Evolutionary conservation across 192 early-diverging fungal species (phyloP).

Genomic region (Coemansia sp.): DNA sequence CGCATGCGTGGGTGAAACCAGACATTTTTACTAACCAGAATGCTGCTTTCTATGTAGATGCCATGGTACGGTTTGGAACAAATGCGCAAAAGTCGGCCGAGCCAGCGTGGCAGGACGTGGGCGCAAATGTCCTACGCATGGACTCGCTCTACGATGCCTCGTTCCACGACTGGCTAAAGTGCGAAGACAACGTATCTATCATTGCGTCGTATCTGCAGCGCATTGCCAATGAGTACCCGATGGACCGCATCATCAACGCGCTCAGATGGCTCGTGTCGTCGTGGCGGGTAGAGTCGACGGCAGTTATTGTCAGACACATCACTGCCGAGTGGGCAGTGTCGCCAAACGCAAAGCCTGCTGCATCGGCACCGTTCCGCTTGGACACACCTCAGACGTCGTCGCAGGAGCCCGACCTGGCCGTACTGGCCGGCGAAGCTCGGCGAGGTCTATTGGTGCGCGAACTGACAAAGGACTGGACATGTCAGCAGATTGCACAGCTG

Average conservation of each 20-base stretch:
- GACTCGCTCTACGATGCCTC: constrained; percentile 74
- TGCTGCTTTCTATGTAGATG: constrained; percentile 29
- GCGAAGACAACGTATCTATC: constrained; percentile 71
- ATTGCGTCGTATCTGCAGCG: constrained; percentile 70
- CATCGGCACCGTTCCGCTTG: constrained; percentile 25
- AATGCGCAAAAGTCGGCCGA: constrained; percentile 52
- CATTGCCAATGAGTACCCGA: constrained; percentile 72
- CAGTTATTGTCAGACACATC: constrained; percentile 66
- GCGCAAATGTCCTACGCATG: constrained; percentile 71
- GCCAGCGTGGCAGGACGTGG: constrained; percentile 69
- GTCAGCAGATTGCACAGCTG: constrained; percentile 55
- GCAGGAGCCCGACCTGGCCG: constrained; percentile 29
- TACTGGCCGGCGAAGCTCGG: constrained; percentile 46
- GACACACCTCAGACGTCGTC: constrained; percentile 26
- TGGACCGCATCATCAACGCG: constrained; percentile 72
- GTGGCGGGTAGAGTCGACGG: constrained; percentile 72
- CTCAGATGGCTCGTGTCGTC: constrained; percentile 72
- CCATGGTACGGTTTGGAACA: constrained; percentile 56
- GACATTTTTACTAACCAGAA: constrained; percentile 4
- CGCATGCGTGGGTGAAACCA: constrained; percentile 12
- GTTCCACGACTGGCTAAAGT: constrained; percentile 73
- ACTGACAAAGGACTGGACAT: constrained; percentile 56
- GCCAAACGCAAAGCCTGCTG: constrained; percentile 40
- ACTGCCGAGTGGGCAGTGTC: constrained; percentile 65
- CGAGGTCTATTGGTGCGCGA: constrained; percentile 55